Conservation (phyloP, 2,329 filamentous ascomycete genomes). For the Neofusicoccum umdonicola region DNA sequence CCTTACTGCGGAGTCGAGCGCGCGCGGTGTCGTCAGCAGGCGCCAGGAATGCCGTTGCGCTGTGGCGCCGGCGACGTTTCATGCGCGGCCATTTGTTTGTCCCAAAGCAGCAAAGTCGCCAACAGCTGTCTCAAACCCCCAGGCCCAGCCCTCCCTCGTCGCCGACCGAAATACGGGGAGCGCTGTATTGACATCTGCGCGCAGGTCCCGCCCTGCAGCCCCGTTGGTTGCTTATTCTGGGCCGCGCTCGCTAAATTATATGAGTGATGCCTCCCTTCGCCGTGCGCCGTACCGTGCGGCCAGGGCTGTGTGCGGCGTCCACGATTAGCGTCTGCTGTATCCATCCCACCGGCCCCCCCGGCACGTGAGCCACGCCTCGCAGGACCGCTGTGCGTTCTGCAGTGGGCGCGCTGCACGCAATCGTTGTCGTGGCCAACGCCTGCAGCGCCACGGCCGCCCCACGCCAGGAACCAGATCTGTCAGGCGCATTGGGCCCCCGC, state of each 20-base stretch:
- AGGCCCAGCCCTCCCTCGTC: background rate
- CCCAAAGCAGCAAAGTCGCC: background rate
- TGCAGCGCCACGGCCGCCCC: constrained; percentile 10
- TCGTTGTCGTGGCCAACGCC: background rate
- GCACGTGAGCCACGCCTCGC: background rate
- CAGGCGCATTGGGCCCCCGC: background rate
- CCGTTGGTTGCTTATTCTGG: background rate
- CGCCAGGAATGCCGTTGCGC: constrained; percentile 9
- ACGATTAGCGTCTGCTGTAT: background rate
- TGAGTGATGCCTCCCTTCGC: background rate
- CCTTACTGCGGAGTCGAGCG: background rate
- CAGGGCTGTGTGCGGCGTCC: background rate
- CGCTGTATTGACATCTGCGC: background rate
- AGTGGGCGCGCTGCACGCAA: background rate
- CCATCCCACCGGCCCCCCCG: background rate
- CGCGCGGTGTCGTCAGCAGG: background rate
- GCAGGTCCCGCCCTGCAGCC: background rate
- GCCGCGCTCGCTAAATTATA: background rate
- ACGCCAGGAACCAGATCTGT: background rate
- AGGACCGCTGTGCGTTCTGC: background rate
- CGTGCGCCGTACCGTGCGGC: background rate
- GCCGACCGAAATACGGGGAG: background rate
- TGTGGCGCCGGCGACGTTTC: constrained; percentile 12
- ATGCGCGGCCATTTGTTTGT: background rate
- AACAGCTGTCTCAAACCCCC: background rate